Percentiles rank a stretch among this genome's conserved stretches.
These are phyloP conservation scores for Botrytis squamosa DNA, from an alignment of 2,329 filamentous ascomycete genomes.

Conservation along the genomic window DNA sequence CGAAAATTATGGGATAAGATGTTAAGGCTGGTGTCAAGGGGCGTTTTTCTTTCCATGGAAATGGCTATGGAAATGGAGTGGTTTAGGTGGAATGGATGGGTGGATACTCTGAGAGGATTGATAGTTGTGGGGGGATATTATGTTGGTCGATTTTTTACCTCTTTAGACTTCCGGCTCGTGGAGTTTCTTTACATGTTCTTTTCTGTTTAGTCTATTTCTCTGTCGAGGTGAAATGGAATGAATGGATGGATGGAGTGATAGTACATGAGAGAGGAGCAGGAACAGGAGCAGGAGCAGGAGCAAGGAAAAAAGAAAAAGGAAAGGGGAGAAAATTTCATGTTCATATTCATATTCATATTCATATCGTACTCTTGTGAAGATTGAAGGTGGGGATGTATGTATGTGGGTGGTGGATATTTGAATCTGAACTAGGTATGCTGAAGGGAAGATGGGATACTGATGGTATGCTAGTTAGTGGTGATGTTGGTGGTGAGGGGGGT, in stretches of 20 bases:
- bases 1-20: not conserved
- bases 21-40: not conserved
- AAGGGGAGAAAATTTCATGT: not conserved
- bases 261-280: not conserved
- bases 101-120: not conserved
- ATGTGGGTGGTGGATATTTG: not conserved
- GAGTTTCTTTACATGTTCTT: not conserved
- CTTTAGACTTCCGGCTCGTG: not conserved
- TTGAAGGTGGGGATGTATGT: not conserved
- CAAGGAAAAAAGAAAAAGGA: not conserved
- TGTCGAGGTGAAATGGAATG: not conserved
- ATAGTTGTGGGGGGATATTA: not conserved
- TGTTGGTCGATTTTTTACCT: not conserved
- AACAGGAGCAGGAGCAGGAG: not conserved
- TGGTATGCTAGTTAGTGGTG: too few relatives aligned
- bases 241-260: not conserved
- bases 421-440: not conserved
- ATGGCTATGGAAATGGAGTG: not conserved
- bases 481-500: not conserved
- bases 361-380: not conserved
- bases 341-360: not conserved
- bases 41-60: conserved; percentile 6
- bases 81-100: conserved; percentile 1
- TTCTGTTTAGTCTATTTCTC: not conserved
- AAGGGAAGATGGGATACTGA: not conserved